Conservation (phyloP, 139 green algal genomes). For the Spirogloea muscicola region DNA sequence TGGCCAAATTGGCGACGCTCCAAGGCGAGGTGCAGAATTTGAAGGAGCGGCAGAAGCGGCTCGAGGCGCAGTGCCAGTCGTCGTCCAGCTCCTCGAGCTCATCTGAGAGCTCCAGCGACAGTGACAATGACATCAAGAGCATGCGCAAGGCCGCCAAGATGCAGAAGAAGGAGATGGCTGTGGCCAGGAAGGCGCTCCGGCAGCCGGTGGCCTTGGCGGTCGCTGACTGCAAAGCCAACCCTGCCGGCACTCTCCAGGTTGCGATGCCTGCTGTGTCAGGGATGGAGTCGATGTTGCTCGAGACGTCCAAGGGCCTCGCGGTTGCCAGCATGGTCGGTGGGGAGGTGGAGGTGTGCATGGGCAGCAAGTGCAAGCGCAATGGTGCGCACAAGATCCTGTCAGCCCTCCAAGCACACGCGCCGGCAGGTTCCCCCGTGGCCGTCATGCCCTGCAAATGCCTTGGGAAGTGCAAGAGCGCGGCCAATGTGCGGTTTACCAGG, state of each 20-base stretch:
- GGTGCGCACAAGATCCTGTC: neutral
- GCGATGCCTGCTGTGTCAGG: too few relatives aligned
- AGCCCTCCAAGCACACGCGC: neutral
- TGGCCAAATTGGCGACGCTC: neutral
- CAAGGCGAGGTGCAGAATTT: neutral
- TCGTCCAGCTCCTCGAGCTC: neutral
- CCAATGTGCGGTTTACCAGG: slow-evolving; percentile 1
- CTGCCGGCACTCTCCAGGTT: too few relatives aligned
- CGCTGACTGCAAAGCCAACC: neutral
- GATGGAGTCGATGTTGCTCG: too few relatives aligned
- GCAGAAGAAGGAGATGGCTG: neutral
- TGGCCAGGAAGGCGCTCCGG: neutral
- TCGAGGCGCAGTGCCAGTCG: too few relatives aligned
- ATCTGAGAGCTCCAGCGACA: neutral
- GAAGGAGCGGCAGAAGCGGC: slow-evolving; percentile 2
- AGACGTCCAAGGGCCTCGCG: neutral
- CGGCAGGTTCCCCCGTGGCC: neutral
- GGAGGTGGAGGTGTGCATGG: slow-evolving; percentile 9
- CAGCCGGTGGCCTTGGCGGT: neutral
- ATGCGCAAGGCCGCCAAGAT: neutral
- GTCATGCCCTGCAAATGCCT: slow-evolving; percentile 10
- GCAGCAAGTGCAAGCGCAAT: slow-evolving; percentile 11
- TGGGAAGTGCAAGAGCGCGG: slow-evolving; percentile 10
- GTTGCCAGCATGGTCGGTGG: neutral
- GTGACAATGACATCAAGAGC: neutral